phyloP scores from a whole-genome alignment of 768 basidiomycete species.

The Leucocoprinus sp. region DNA sequence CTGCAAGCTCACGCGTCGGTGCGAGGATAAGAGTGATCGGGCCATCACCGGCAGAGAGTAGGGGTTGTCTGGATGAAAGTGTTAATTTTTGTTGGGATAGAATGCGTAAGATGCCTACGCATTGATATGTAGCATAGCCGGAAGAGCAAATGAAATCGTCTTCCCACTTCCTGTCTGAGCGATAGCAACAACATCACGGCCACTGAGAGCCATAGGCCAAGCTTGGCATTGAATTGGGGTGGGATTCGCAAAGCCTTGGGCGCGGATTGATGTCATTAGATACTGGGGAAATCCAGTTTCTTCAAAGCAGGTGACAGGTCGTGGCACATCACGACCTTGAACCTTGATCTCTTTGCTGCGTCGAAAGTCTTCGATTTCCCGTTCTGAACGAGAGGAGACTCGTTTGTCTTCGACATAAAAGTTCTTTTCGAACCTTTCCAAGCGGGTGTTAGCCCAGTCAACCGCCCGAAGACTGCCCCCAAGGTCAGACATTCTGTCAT shows the following conservation, averaged over 20 bases:
- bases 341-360: slow-evolving; percentile 85
- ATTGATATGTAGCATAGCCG: slow-evolving; percentile 99
- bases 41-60: slow-evolving; percentile 89
- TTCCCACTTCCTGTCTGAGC: slow-evolving; percentile 99
- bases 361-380: slow-evolving; percentile 86
- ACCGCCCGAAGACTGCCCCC: slow-evolving; percentile 77
- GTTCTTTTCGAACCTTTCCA: slow-evolving; percentile 94
- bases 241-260: slow-evolving; percentile 86
- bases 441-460: slow-evolving; percentile 71
- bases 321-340: slow-evolving; percentile 81
- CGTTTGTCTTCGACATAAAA: slow-evolving; percentile 90
- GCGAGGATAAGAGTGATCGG: slow-evolving; percentile 96
- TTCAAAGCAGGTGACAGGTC: slow-evolving; percentile 87
- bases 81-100: slow-evolving; percentile 11
- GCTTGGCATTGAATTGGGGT: slow-evolving; percentile 98
- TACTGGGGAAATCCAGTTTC: slow-evolving; percentile 97
- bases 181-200: slow-evolving; percentile 91
- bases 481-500: slow-evolving; percentile 73
- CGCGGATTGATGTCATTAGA: slow-evolving; percentile 85
- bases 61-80: slow-evolving; percentile 61
- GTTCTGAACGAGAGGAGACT: slow-evolving; percentile 67
- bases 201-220: slow-evolving; percentile 97
- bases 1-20: slow-evolving; percentile 96
- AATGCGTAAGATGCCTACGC: slow-evolving; percentile 49
- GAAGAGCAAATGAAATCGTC: slow-evolving; percentile 96